phyloP scores from a whole-genome alignment of 495 filamentous ascomycete species.

The Annulohypoxylon moriforme region DNA sequence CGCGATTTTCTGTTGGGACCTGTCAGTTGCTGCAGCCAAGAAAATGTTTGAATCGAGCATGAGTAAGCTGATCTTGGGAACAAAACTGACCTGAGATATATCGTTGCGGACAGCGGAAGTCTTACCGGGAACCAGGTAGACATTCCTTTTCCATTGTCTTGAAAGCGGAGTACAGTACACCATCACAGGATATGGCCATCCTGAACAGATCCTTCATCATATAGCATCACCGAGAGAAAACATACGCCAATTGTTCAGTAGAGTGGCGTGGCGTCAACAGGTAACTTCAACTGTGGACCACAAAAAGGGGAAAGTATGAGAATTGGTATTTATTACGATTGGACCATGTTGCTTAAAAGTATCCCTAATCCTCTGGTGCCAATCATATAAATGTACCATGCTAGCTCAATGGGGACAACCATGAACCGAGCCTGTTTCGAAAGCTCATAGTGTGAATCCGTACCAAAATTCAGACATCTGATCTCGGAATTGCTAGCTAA shows the following conservation, averaged over 20 bases:
- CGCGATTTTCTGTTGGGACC: not conserved
- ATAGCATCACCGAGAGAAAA: conserved; percentile 3
- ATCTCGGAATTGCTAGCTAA: conserved; percentile 5
- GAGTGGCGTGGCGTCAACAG: not conserved
- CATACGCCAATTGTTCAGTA: not conserved
- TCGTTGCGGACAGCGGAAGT: not conserved
- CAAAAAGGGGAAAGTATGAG: not conserved
- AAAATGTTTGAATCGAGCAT: not conserved
- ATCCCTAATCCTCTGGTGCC: not conserved
- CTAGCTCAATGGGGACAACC: not conserved
- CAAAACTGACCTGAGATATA: not conserved
- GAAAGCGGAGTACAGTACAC: conserved; percentile 1
- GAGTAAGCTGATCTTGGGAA: not conserved
- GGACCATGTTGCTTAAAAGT: conserved; percentile 5
- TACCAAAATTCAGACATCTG: not conserved
- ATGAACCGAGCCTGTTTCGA: conserved; percentile 16
- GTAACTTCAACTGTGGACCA: not conserved
- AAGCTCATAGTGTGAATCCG: not conserved
- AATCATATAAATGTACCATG: not conserved
- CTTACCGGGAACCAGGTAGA: not conserved
- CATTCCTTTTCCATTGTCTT: not conserved
- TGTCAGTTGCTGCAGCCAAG: not conserved
- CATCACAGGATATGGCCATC: not conserved
- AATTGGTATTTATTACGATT: conserved; percentile 25
- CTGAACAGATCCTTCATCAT: not conserved